Evolutionary conservation across 2,329 filamentous ascomycete genomes (phyloP).

Genomic region (Thelonectria rubi): DNA sequence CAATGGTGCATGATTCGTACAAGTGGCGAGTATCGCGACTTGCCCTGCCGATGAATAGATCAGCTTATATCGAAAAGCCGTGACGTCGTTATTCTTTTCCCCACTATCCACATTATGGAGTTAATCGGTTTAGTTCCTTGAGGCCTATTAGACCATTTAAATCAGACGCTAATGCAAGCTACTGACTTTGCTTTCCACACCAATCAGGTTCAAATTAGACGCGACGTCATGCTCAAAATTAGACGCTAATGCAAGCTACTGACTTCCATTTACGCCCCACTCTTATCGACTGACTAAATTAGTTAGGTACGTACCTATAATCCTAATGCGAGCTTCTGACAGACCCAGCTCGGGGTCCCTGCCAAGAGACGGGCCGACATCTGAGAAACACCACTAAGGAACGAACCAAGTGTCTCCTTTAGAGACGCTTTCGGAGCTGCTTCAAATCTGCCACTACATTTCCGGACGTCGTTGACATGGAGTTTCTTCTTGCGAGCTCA

Average conservation of each 20-base stretch:
- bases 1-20: neutral
- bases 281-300: too few species aligned
- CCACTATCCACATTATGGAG: neutral
- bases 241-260: conserved; percentile 2
- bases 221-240: neutral
- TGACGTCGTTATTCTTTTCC: too few species aligned
- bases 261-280: neutral
- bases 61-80: too few species aligned
- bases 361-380: neutral
- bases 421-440: too few species aligned
- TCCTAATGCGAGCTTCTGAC: neutral
- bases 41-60: too few species aligned
- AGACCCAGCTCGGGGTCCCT: neutral
- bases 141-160: too few species aligned
- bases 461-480: too few species aligned
- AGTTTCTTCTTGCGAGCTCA: too few species aligned
- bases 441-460: too few species aligned
- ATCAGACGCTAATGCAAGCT: neutral
- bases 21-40: too few species aligned
- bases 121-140: too few species aligned
- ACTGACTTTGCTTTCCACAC: conserved; percentile 2
- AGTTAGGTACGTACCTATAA: too few species aligned
- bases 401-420: neutral
- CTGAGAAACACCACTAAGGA: neutral
- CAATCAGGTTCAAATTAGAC: neutral